Percentiles rank a stretch among this genome's conserved stretches.
phyloP scores from a whole-genome alignment of 306 rosid genomes.

The Pyrus pyrifolia region DNA sequence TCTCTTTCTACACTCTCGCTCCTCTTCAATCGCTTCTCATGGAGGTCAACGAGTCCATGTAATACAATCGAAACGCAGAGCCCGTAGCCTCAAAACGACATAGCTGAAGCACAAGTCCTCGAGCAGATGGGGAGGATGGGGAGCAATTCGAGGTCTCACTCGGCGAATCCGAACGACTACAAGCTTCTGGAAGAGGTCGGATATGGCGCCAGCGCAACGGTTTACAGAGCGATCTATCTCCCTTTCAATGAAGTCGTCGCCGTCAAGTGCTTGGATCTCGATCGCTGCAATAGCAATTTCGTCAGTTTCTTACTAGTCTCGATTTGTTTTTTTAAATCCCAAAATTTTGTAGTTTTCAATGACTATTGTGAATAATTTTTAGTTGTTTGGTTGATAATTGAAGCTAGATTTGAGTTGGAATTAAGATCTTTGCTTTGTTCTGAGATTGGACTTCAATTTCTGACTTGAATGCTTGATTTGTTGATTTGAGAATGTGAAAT shows the following conservation, averaged over 20 bases:
- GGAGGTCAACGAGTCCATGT: constrained; percentile 50
- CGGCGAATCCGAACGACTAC: constrained; percentile 59
- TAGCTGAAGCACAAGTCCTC: background rate
- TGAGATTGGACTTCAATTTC: constrained; percentile 1
- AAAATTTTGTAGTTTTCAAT: background rate
- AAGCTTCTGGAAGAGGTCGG: constrained; percentile 95
- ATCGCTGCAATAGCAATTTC: constrained; percentile 85
- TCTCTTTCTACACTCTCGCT: background rate
- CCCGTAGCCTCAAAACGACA: background rate
- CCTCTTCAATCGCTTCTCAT: constrained; percentile 13
- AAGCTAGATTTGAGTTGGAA: background rate
- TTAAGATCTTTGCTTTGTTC: background rate
- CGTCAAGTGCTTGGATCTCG: constrained; percentile 93
- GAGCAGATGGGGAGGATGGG: constrained; percentile 46
- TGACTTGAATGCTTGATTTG: background rate
- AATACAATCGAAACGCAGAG: constrained; percentile 7
- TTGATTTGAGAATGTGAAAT: background rate
- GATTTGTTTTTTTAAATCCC: background rate
- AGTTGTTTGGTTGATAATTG: background rate
- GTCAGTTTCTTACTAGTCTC: constrained; percentile 21
- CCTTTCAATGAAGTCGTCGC: constrained; percentile 85
- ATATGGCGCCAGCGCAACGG: constrained; percentile 95
- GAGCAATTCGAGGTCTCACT: constrained; percentile 37
- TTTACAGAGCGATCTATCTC: constrained; percentile 70
- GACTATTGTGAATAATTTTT: background rate